Base-by-base conservation (phyloP, 306 rosid species). In the Castanopsis chinensis region DNA sequence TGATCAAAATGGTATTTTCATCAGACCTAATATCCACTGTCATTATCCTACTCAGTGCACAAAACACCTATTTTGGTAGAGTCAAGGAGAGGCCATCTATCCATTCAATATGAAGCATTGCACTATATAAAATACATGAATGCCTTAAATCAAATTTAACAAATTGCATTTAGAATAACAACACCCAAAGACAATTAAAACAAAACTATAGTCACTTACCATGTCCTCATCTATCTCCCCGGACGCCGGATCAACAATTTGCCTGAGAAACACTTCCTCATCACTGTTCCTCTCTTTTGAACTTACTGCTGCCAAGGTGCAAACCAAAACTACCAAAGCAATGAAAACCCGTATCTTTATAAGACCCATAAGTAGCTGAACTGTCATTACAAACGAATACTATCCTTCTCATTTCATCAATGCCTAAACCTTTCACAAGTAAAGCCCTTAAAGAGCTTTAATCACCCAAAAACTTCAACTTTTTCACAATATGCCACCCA, bases 221-320 rank as follows among this genome's bases (percentile, higher is more conserved):
- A 86, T 74, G 73, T 87, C 88, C 71, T 78, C 77, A 74, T 89
- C 83, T 49, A 91, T 75, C 65, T 85, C 35, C 69, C 89, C 90
- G 80, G 90, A 81, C 15, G 77, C 52, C 4, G 91, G 93, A 84
- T 86, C 92, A 63, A 92, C 87, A 19, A 90, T 75, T 79, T 80
- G 93, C 83, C 76, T 76, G 60, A 89, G 81, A 72, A 87, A 71
- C 61, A 81, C 83, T 75, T 87, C 88, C 67, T 74, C 89, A 65
- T 85, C 43, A 77, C 49, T 85, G 60, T 78, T 83, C 74, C 81
- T 81, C 55, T 79, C 89, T 75, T 83, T 82, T 21, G 84, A 82
- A 81, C 86, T 82, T 27, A 71, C 51, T 19, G 86, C 88, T 30
- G 78, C 75, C 45, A 82, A 79, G 78, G 72, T 74, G 56, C 78